Conservation (phyloP, 2,329 filamentous ascomycete species). For the Ramularia collo-cygni region DNA sequence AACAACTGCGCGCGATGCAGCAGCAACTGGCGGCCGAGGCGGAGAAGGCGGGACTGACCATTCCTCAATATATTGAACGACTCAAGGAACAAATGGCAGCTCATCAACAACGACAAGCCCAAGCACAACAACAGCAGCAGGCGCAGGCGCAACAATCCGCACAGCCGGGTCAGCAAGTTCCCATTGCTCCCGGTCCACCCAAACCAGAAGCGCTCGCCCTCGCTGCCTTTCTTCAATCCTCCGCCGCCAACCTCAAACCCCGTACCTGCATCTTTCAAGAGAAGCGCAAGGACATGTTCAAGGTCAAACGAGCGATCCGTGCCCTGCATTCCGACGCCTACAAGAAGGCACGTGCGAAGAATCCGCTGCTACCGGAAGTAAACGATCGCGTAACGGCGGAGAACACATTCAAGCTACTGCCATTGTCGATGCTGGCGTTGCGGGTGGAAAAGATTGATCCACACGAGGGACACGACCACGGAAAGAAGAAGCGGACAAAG, state of each 20-base stretch:
- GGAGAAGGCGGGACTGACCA: conserved; percentile 73
- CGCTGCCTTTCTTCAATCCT: conserved; percentile 71
- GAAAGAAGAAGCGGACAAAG: conserved; percentile 83
- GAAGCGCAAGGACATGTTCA: conserved; percentile 97
- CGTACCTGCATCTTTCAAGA: conserved; percentile 91
- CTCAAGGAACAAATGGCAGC: conserved; percentile 49
- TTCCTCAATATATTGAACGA: conserved; percentile 69
- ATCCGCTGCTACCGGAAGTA: conserved; percentile 79
- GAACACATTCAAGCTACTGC: conserved; percentile 90
- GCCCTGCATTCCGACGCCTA: conserved; percentile 85
- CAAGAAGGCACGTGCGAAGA: conserved; percentile 80
- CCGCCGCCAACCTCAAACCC: conserved; percentile 70
- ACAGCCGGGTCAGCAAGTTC: conserved; percentile 50
- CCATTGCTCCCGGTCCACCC: conserved; percentile 70
- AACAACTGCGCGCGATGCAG: conserved; percentile 82
- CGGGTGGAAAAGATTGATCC: conserved; percentile 78
- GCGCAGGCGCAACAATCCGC: conserved; percentile 21
- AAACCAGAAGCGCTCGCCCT: conserved; percentile 84
- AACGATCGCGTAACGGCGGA: conserved; percentile 83
- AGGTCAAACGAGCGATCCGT: conserved; percentile 92
- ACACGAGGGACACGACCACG: conserved; percentile 62
- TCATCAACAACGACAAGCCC: conserved; percentile 35
- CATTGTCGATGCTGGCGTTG: conserved; percentile 86
- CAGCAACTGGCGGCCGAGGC: conserved; percentile 76
- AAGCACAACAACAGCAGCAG: conserved; percentile 30